Base-by-base conservation (phyloP, 805 yeast genomes). In the Brettanomyces custersianus region DNA sequence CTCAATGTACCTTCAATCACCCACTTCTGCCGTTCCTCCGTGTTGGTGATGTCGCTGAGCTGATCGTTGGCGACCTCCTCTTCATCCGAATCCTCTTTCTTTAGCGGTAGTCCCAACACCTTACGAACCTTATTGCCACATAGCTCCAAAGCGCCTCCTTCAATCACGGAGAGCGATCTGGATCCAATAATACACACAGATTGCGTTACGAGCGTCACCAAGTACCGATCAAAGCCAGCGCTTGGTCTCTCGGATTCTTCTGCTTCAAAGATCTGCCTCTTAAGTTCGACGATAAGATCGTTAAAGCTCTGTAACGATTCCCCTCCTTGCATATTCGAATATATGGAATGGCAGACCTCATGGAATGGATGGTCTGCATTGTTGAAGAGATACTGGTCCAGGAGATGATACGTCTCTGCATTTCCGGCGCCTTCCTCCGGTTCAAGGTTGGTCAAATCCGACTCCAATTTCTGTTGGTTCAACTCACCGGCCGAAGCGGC, bases 121-220 rank as follows among this genome's bases (percentile, higher is more conserved):
- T 48, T 46, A 26, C 48, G 36, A 23, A 55, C 34, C 36, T 54
- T 59, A 2, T 41, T 48, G 9, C 53, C 52, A 30, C 51, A 43
- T n/a, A 59, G 40, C 34, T 56, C 58, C 16, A 57, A 37, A 4
- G 61, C 60, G 7, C 72, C 74, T 33, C 71, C 73, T 41, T 72
- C 73, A 26, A 80, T 77, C 48, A 81, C 87, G 0, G 90, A 84
- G 29, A 88, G 69, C 0, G 96, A 88, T 52, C 96, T 72, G 32
- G 86, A 80, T 11, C 97, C 96, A 39, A 86, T 78, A 46, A 78
- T 78, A 31, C 90, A 81, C 35, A 85, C 68, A 0, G 80, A 66
- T 49, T 84, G 90, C 48, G 80, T 68, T 11, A 86, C 57, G 12
- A 83, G 59, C 20, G 80, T 72, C 13, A 82, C 63, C 25, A 79